These are phyloP conservation scores for Hamamelis virginiana DNA, from an alignment of 164 flowering plant genomes.

Conservation along the genomic window DNA sequence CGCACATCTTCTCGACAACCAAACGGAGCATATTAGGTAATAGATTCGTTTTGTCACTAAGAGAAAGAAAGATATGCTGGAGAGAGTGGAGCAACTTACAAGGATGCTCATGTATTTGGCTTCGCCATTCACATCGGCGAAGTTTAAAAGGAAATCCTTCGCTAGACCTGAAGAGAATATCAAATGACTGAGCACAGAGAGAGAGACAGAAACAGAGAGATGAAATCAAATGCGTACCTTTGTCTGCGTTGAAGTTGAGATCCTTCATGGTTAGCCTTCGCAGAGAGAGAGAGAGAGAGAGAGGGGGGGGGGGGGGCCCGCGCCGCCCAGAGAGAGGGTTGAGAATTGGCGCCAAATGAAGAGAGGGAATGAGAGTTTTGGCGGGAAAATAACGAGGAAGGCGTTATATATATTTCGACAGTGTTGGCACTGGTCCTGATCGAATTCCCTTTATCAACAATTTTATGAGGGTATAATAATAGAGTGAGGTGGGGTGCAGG, in stretches of 20 bases:
- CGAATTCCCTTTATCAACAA: too few relatives aligned
- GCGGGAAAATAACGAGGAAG: constrained; percentile 25
- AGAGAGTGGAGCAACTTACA: constrained; percentile 38
- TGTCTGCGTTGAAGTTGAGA: constrained; percentile 50
- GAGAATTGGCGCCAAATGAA: constrained; percentile 12
- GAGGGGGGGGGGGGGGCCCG: background rate
- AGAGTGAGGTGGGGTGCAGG: too few relatives aligned
- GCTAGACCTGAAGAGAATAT: constrained; percentile 47
- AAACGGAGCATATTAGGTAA: background rate
- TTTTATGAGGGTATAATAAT: too few relatives aligned
- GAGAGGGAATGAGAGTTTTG: constrained; percentile 16
- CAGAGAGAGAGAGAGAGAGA: background rate
- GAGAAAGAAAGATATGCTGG: background rate
- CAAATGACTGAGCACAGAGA: background rate
- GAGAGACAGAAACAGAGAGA: constrained; percentile 1
- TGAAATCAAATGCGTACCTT: constrained; percentile 31
- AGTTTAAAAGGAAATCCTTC: constrained; percentile 75
- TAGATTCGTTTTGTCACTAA: too few relatives aligned
- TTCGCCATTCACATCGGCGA: constrained; percentile 74
- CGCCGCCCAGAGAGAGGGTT: constrained; percentile 1
- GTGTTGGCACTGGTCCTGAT: too few relatives aligned
- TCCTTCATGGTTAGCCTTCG: constrained; percentile 42
- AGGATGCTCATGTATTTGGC: constrained; percentile 82
- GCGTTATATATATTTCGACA: too few relatives aligned
- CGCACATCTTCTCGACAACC: too few relatives aligned